A percentile compares a stretch with the other conserved stretches of the same genome.
phyloP scores from a whole-genome alignment of 768 basidiomycete species.

The Rhizopogon salebrosus region DNA sequence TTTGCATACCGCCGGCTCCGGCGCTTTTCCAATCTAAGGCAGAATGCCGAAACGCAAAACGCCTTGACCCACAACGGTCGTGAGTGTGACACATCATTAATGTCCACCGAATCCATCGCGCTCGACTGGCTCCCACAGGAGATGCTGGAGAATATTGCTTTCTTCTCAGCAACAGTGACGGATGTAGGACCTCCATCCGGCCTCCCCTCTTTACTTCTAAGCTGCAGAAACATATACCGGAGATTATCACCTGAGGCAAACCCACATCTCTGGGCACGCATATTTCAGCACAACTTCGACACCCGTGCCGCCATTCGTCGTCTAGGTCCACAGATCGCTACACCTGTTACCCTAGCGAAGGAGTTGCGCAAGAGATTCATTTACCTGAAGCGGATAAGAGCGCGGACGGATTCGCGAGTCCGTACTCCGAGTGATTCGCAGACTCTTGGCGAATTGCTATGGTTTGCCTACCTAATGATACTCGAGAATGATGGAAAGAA shows the following conservation, averaged over 20 bases:
- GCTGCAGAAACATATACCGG: slow-evolving; percentile 43
- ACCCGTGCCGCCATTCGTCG: slow-evolving; percentile 42
- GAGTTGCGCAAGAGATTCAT: slow-evolving; percentile 64
- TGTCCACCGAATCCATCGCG: slow-evolving; percentile 7
- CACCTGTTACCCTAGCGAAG: slow-evolving; percentile 43
- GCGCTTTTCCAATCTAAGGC: too few species aligned
- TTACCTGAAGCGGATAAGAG: slow-evolving; percentile 52
- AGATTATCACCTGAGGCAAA: slow-evolving; percentile 49
- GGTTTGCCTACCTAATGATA: slow-evolving; percentile 71
- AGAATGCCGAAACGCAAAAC: too few species aligned
- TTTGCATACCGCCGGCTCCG: too few species aligned
- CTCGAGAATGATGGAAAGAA: slow-evolving; percentile 79
- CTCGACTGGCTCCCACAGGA: slow-evolving; percentile 55
- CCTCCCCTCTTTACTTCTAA: slow-evolving; percentile 50
- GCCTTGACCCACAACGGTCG: not conserved
- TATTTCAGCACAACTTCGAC: slow-evolving; percentile 71
- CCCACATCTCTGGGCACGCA: slow-evolving; percentile 65
- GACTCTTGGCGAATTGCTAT: slow-evolving; percentile 43
- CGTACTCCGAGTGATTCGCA: slow-evolving; percentile 13
- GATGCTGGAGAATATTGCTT: slow-evolving; percentile 75
- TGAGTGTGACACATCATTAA: not conserved
- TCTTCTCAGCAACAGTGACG: slow-evolving; percentile 47
- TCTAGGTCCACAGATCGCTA: slow-evolving; percentile 35
- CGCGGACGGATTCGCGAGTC: slow-evolving; percentile 21
- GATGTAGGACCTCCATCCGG: slow-evolving; percentile 58